phyloP scores from a whole-genome alignment of 345 rosid genomes.

The Angophora floribunda region DNA sequence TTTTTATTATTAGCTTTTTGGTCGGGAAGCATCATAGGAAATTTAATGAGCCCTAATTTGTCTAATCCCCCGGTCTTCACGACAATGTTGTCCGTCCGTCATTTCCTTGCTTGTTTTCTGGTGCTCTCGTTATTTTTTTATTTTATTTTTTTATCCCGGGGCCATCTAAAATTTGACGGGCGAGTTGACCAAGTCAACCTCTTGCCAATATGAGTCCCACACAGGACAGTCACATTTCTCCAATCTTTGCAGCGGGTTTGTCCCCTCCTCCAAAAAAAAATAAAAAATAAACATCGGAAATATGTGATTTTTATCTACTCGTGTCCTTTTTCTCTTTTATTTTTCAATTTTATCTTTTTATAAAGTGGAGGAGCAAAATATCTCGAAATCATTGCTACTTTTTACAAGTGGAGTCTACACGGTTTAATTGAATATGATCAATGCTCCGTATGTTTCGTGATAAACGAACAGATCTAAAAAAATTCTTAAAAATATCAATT shows the following conservation, averaged over 20 bases:
- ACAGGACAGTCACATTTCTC: not conserved
- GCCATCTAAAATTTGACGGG: not conserved
- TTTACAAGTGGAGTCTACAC: not conserved
- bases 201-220: not conserved
- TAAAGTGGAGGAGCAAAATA: not conserved
- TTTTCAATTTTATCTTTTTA: not conserved
- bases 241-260: not conserved
- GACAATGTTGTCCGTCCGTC: not conserved
- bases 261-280: not conserved
- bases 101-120: not conserved
- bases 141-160: not conserved
- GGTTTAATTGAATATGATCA: not conserved
- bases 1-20: not conserved
- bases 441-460: not conserved
- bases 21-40: not conserved
- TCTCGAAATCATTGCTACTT: not conserved
- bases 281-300: not conserved
- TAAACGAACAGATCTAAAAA: not conserved
- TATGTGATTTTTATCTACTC: not conserved
- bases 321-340: not conserved
- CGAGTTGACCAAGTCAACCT: not conserved
- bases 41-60: not conserved
- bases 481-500: not conserved
- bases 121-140: not conserved
- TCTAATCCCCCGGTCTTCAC: not conserved